Base-by-base conservation (phyloP, 1,284 basidiomycete species). In the Agroathelia rolfsii region DNA sequence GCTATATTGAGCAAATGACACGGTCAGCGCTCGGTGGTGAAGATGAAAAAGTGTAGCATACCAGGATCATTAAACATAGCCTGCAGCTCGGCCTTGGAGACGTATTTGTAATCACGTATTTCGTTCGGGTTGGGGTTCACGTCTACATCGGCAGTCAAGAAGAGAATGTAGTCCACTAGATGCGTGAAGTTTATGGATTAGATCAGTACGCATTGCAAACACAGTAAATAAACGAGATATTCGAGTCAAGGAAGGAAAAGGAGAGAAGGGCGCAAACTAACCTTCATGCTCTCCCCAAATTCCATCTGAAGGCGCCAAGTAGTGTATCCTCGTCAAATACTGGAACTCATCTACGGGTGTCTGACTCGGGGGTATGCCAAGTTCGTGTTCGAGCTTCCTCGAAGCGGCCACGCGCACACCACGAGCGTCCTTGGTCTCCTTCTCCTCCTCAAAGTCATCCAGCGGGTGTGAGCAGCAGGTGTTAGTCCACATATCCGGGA, bases 401-500 rank as follows among this genome's bases (percentile, higher is more conserved):
- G 88, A 83, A 3, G 93, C 94, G 16, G 95, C 95, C 15, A 79
- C 62, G 34, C 81, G 73, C 13, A 95, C 93, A 49, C 90, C 92
- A 21, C 78, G 73, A 56, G 95, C 87, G 22, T 79, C 70, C 49
- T 69, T 55, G 61, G 89, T 85, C 7, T 81, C 61, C 54, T 83
- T 83, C 59, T 88, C 79, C 45, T 75, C 67, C 41, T 79, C 78
- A 44, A 93, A 85, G 61, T 98, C 95, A 43, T 86, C 79, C 35
- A 99, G 66, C 11, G 95, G 95, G 52, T 98, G 95, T 19, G 89
- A 95, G 64, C 95, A 98, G 58, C 95, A 99, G 3, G 95, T 98
- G 61, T 99, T 99, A 24, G 95, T 99, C 95, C 95, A 99, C 89
- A 97, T 93, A 53, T 88, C 77, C 2, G 95, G 95, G 66, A 99